phyloP scores from a whole-genome alignment of 2,329 filamentous ascomycete species.

The Fonsecaea erecta region DNA sequence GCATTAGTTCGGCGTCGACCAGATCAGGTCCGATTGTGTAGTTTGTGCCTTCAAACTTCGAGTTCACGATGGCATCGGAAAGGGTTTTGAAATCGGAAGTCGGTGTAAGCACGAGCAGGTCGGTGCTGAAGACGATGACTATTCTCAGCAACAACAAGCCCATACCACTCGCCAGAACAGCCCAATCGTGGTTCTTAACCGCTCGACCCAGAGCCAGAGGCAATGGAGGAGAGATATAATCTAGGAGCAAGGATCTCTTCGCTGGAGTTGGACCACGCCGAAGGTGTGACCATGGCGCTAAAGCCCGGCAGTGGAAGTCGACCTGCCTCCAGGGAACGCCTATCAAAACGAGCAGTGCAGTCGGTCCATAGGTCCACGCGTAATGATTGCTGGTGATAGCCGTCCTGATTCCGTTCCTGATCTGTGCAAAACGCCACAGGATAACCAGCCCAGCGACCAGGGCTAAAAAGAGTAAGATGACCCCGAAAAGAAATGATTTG shows the following conservation, averaged over 20 bases:
- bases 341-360: conserved; percentile 38
- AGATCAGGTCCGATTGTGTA: not conserved
- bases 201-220: conserved; percentile 37
- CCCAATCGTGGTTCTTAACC: conserved; percentile 39
- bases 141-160: conserved; percentile 39
- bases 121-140: conserved; percentile 37
- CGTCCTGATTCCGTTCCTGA: conserved; percentile 6
- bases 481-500: not conserved
- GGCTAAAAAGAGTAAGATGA: conserved; percentile 7
- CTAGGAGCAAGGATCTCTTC: conserved; percentile 39
- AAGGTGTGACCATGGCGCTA: conserved; percentile 41
- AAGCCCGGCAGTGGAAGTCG: conserved; percentile 34
- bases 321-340: conserved; percentile 17
- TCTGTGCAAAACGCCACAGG: conserved; percentile 2
- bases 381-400: conserved; percentile 26
- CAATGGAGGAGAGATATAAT: conserved; percentile 41
- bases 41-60: not conserved
- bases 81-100: not conserved
- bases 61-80: not conserved
- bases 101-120: conserved; percentile 40
- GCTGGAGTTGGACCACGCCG: conserved; percentile 37
- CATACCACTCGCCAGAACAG: conserved; percentile 38
- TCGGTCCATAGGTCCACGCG: conserved; percentile 33
- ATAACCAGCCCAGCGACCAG: conserved; percentile 9
- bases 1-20: conserved; percentile 6